Conservation (phyloP, 192 early-diverging fungal genomes). For the Obelidium mucronatum region DNA sequence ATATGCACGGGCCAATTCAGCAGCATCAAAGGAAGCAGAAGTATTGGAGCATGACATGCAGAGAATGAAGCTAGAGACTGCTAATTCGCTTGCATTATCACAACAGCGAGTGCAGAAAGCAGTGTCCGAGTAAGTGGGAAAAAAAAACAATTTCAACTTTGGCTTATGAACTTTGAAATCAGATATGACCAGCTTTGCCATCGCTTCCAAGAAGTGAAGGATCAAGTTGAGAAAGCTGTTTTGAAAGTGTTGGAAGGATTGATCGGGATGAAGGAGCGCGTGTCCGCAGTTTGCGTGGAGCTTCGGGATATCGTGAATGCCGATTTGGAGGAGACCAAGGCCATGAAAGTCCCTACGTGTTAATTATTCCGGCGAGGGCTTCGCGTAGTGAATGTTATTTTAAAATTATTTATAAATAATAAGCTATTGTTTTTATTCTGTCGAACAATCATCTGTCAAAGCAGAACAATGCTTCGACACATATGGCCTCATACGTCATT, state of each 20-base stretch:
- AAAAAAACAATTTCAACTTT: neutral
- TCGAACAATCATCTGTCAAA: no score
- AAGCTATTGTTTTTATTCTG: no score
- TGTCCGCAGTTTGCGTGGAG: slow-evolving; percentile 44
- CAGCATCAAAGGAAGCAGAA: slow-evolving; percentile 45
- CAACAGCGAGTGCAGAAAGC: slow-evolving; percentile 45
- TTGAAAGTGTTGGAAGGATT: slow-evolving; percentile 42
- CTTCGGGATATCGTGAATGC: slow-evolving; percentile 28
- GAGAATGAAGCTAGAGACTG: slow-evolving; percentile 44
- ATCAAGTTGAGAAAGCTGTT: slow-evolving; percentile 38
- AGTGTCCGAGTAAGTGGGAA: no score
- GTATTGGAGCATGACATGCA: slow-evolving; percentile 50
- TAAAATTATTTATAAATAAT: no score
- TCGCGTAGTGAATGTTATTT: no score
- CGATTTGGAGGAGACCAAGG: slow-evolving; percentile 10
- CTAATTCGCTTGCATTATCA: slow-evolving; percentile 30
- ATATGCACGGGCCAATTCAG: slow-evolving; percentile 29
- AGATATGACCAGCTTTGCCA: slow-evolving; percentile 47
- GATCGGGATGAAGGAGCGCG: slow-evolving; percentile 50
- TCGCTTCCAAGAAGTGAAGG: slow-evolving; percentile 31
- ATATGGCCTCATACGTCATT: no score
- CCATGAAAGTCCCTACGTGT: neutral
- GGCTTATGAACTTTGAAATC: neutral
- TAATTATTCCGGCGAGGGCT: neutral
- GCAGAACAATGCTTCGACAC: no score